phyloP scores from a whole-genome alignment of 768 basidiomycete species.

The Amanita pseudoporphyria region DNA sequence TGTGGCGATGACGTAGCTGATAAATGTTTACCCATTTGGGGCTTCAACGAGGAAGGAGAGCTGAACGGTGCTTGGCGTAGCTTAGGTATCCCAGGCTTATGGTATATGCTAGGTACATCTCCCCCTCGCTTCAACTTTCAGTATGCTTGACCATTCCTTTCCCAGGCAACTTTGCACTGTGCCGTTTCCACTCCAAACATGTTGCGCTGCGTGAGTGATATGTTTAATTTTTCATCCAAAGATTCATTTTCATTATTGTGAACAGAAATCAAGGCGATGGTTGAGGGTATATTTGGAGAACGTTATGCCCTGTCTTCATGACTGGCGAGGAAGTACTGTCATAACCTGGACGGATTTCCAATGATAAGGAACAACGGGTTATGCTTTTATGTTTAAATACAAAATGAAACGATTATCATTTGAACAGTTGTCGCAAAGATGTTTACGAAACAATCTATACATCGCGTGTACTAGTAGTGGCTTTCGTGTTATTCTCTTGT shows the following conservation, averaged over 20 bases:
- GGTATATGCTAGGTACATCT: conserved; percentile 47
- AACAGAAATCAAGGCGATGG: conserved; percentile 5
- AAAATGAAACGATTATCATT: too few species aligned
- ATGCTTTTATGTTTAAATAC: too few species aligned
- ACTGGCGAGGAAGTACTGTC: background rate
- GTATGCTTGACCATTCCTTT: background rate
- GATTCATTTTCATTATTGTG: background rate
- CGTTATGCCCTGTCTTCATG: background rate
- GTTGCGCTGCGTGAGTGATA: conserved; percentile 53
- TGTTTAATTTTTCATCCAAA: background rate
- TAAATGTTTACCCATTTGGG: conserved; percentile 45
- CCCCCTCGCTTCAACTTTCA: background rate
- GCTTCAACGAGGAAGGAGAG: conserved; percentile 58
- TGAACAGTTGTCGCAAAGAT: background rate
- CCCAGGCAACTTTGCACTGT: conserved; percentile 46
- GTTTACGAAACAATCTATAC: too few species aligned
- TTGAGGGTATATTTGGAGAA: conserved; percentile 1
- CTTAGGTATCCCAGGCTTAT: conserved; percentile 41
- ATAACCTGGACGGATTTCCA: too few species aligned
- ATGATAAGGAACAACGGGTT: too few species aligned
- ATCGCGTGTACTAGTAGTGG: too few species aligned
- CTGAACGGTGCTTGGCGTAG: conserved; percentile 39
- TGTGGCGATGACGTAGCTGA: conserved; percentile 36
- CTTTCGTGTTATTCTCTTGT: too few species aligned
- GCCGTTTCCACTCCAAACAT: conserved; percentile 61